phyloP scores from a whole-genome alignment of 495 filamentous ascomycete genomes.

The Hypoxylon crocopeplum region DNA sequence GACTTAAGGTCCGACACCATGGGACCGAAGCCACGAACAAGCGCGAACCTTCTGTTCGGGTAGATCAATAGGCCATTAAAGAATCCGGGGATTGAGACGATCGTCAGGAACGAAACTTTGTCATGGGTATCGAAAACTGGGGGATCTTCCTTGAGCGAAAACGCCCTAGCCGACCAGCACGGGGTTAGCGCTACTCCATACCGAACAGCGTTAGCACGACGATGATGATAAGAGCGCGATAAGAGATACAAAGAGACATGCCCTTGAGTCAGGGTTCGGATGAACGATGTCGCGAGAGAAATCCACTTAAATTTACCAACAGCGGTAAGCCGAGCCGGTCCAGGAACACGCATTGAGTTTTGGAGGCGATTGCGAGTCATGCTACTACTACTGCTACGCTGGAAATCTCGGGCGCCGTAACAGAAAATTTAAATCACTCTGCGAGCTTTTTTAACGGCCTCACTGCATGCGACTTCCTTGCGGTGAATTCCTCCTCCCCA shows the following conservation, averaged over 20 bases:
- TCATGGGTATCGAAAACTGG: neutral
- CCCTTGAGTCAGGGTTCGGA: slow-evolving; percentile 7
- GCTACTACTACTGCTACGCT: slow-evolving; percentile 9
- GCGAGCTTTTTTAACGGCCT: neutral
- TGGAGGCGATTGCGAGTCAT: slow-evolving; percentile 31
- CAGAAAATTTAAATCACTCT: slow-evolving; percentile 37
- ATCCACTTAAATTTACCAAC: slow-evolving; percentile 20
- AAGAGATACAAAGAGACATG: slow-evolving; percentile 6
- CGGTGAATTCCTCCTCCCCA: too few relatives aligned
- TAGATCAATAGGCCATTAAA: slow-evolving; percentile 4
- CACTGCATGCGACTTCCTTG: too few relatives aligned
- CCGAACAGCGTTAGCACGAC: neutral
- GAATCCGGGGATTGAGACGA: slow-evolving; percentile 21
- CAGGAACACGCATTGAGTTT: slow-evolving; percentile 20
- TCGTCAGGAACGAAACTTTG: slow-evolving; percentile 20
- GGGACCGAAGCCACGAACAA: neutral
- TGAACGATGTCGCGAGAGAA: slow-evolving; percentile 24
- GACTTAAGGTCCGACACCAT: neutral
- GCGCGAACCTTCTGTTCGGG: neutral
- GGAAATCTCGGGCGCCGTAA: slow-evolving; percentile 22
- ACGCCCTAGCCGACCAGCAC: neutral
- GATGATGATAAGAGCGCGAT: neutral
- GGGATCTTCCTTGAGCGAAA: neutral
- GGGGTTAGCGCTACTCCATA: neutral
- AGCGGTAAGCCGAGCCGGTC: slow-evolving; percentile 21